These are phyloP conservation scores for Medicago lupulina DNA, from an alignment of 306 rosid species.

Conservation along the genomic window DNA sequence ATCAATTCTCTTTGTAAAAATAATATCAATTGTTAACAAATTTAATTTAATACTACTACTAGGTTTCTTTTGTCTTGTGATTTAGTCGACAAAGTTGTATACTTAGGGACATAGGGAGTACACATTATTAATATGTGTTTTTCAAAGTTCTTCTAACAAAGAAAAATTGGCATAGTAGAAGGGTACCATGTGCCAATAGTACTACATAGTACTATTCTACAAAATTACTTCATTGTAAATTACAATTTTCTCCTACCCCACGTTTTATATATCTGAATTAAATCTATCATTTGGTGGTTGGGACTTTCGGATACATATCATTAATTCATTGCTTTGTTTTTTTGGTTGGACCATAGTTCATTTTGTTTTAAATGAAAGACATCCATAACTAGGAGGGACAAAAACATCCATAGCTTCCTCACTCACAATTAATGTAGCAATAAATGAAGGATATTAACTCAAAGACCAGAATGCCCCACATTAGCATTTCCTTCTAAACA, in stretches of 20 bases:
- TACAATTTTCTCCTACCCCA: slow-evolving; percentile 32
- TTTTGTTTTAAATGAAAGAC: neutral
- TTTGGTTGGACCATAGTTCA: neutral
- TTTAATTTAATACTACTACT: too few relatives aligned
- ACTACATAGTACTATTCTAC: neutral
- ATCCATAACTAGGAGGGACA: neutral
- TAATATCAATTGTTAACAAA: too few relatives aligned
- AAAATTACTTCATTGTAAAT: slow-evolving; percentile 18
- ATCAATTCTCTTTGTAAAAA: too few relatives aligned
- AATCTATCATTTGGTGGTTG: slow-evolving; percentile 28
- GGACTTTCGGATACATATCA: neutral
- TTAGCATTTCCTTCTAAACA: too few relatives aligned
- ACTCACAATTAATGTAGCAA: too few relatives aligned
- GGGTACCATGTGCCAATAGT: slow-evolving; percentile 26
- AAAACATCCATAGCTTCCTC: too few relatives aligned
- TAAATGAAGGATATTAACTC: too few relatives aligned
- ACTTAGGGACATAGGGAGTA: too few relatives aligned
- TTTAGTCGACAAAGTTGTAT: too few relatives aligned
- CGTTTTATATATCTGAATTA: slow-evolving; percentile 26
- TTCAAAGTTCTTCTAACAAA: neutral
- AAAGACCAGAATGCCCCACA: too few relatives aligned
- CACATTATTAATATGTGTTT: slow-evolving; percentile 11
- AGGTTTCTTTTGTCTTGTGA: too few relatives aligned
- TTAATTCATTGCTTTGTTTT: neutral
- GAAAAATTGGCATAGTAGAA: slow-evolving; percentile 8